Base-by-base conservation (phyloP, 345 rosid species). In the Brassica juncea region DNA sequence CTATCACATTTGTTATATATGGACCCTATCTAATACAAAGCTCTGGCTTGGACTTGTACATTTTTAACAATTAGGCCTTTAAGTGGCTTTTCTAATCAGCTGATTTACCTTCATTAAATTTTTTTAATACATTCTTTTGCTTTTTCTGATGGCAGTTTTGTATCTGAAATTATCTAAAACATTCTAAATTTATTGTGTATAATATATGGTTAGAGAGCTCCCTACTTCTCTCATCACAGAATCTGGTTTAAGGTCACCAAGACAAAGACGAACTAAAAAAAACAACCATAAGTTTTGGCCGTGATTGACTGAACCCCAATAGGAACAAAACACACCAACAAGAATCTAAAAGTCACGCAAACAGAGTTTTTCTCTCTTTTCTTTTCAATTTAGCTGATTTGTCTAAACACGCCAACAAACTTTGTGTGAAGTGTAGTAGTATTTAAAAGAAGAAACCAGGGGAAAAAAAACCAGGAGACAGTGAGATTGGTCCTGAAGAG, bases 351-450 rank as follows among this genome's bases (percentile, higher is more conserved):
- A 14, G 57, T n/a, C 19, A 49, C 19, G 57, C 57, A 49, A 49
- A 49, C 49, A 10, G n/a, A 42, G 49, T 55, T 60, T 4, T 11
- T 39, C n/a, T 14, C 49, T 42, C 12, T 39, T 57, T 7, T 23
- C 57, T 58, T 71, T 27, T 2, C 59, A 25, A 35, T 3, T 31
- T 9, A 39, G 37, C 37, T 58, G 15, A 28, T 35, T 59, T 66
- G 30, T 32, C 27, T 4, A 34, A 68, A 67, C 44, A 73, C 11
- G 75, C 58, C 82, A 80, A 68, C 83, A 37, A 58, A 69, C 74
- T 64, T 75, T 80, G 80, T 71, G 79, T 70, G 83, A 76, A 75
- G 80, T 75, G 83, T 75, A 62, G 4, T 74, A 63, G 54, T 71
- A 74, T 28, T 39, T 10, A 23, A 66, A 12, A 10, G 21, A 10